These are phyloP conservation scores for Pleurotus tuber-regium DNA, from an alignment of 768 basidiomycete genomes.

Conservation along the genomic window DNA sequence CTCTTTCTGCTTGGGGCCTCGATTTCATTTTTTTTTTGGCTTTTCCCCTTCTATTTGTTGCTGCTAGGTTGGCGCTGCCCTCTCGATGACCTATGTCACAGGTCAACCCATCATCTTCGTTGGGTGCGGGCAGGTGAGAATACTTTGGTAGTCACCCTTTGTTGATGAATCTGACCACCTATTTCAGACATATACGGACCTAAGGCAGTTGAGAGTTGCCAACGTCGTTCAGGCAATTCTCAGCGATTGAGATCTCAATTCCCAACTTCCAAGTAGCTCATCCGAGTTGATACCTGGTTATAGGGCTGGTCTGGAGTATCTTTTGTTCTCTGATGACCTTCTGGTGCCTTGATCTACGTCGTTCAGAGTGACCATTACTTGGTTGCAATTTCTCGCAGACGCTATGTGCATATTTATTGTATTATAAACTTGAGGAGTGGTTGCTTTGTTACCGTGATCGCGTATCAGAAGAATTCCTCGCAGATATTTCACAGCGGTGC, in stretches of 20 bases:
- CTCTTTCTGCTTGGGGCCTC: too few species aligned
- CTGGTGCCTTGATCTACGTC: too few species aligned
- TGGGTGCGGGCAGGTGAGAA: constrained; percentile 88
- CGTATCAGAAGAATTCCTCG: too few species aligned
- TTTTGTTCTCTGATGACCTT: too few species aligned
- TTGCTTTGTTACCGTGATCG: too few species aligned
- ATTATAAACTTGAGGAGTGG: too few species aligned
- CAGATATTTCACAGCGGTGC: too few species aligned
- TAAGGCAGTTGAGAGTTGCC: constrained; percentile 83
- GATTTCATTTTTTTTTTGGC: too few species aligned
- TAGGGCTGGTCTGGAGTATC: too few species aligned
- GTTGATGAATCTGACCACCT: constrained; percentile 9
- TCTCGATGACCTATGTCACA: constrained; percentile 99
- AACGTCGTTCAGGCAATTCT: constrained; percentile 95
- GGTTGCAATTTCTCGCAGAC: too few species aligned
- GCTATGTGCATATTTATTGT: too few species aligned
- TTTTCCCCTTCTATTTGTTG: background rate
- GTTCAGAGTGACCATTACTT: too few species aligned
- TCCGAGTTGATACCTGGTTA: background rate
- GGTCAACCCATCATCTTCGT: constrained; percentile 99
- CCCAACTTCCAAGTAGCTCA: background rate
- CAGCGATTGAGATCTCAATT: constrained; percentile 48
- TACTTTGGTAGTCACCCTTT: constrained; percentile 2
- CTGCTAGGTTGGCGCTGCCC: constrained; percentile 90
- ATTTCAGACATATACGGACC: constrained; percentile 89